phyloP scores from a whole-genome alignment of 2,329 filamentous ascomycete genomes.

The Colletotrichum sp. region DNA sequence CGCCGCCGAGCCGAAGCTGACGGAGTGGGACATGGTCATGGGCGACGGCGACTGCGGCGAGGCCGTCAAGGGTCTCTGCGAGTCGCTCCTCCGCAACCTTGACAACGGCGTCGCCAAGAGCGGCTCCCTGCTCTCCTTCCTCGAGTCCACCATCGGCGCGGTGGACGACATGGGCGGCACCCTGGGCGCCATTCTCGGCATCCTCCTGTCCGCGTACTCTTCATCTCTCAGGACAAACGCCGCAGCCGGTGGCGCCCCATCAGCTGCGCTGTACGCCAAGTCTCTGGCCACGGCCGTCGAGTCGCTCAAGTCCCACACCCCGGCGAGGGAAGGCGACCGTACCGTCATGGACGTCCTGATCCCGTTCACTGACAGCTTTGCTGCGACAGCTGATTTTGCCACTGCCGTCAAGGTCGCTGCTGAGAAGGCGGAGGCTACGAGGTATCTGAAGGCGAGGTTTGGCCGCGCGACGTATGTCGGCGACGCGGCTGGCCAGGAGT shows the following conservation, averaged over 20 bases:
- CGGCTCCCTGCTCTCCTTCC: slow-evolving; percentile 34
- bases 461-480: slow-evolving; percentile 32
- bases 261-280: slow-evolving; percentile 21
- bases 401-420: slow-evolving; percentile 42
- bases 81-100: slow-evolving; percentile 30
- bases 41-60: slow-evolving; percentile 36
- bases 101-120: slow-evolving; percentile 30
- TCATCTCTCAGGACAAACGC: slow-evolving; percentile 20
- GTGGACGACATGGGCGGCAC: slow-evolving; percentile 43
- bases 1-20: slow-evolving; percentile 34
- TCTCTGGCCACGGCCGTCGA: slow-evolving; percentile 25
- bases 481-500: slow-evolving; percentile 28
- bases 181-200: slow-evolving; percentile 36
- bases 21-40: slow-evolving; percentile 37
- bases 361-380: slow-evolving; percentile 24
- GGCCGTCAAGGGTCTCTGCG: slow-evolving; percentile 31
- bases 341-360: slow-evolving; percentile 27
- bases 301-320: slow-evolving; percentile 28
- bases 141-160: slow-evolving; percentile 30
- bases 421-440: slow-evolving; percentile 32
- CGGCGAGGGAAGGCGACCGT: slow-evolving; percentile 30
- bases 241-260: not conserved
- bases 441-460: slow-evolving; percentile 29
- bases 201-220: slow-evolving; percentile 29
- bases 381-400: slow-evolving; percentile 14